Percentiles rank a stretch among this genome's conserved stretches.
phyloP scores from a whole-genome alignment of 106 monocot genomes.

The Vanilla planifolia region DNA sequence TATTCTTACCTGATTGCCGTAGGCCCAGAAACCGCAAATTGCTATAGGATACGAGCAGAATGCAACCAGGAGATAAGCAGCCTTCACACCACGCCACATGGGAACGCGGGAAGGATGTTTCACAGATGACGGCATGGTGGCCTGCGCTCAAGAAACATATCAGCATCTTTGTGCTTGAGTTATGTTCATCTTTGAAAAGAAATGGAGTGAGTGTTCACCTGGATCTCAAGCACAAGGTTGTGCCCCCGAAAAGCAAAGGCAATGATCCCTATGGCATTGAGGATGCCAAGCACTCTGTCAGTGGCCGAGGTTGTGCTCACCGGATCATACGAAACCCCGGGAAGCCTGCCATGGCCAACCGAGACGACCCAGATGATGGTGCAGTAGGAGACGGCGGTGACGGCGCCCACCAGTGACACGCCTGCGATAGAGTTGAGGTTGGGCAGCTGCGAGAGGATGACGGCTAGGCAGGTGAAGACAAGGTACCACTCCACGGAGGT shows the following conservation, averaged over 20 bases:
- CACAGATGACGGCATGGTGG: conserved; percentile 76
- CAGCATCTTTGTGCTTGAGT: not conserved
- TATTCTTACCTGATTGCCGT: conserved; percentile 60
- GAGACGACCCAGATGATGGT: conserved; percentile 80
- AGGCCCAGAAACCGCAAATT: conserved; percentile 89
- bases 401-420: conserved; percentile 62
- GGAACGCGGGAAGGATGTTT: conserved; percentile 79
- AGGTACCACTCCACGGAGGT: conserved; percentile 84
- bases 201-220: conserved; percentile 29
- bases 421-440: conserved; percentile 97
- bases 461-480: conserved; percentile 71
- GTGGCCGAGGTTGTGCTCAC: conserved; percentile 14
- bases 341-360: conserved; percentile 36
- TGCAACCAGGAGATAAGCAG: conserved; percentile 54
- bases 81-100: conserved; percentile 87
- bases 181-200: not conserved
- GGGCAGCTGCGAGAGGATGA: conserved; percentile 72
- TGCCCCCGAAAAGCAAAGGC: conserved; percentile 90
- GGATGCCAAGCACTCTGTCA: conserved; percentile 21
- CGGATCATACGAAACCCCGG: conserved; percentile 40
- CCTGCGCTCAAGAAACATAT: conserved; percentile 32
- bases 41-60: conserved; percentile 70
- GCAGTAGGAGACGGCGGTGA: conserved; percentile 73
- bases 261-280: conserved; percentile 79
- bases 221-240: conserved; percentile 84